Conservation (phyloP, 2,329 filamentous ascomycete genomes). For the Trichoderma hamatum region DNA sequence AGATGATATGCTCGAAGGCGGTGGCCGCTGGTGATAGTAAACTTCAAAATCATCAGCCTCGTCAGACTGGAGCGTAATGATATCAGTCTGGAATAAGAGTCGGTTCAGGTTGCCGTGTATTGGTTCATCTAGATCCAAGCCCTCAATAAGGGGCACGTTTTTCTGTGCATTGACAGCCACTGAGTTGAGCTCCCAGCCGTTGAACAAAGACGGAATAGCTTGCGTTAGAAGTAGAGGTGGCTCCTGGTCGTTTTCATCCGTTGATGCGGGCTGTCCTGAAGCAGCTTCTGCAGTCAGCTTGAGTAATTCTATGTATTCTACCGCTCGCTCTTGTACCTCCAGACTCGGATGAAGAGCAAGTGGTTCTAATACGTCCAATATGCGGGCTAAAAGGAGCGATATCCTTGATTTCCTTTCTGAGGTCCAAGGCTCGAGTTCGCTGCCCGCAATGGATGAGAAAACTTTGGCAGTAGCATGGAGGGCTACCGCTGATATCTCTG, state of each 20-base stretch:
- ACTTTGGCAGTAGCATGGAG: slow-evolving; percentile 87
- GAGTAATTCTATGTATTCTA: slow-evolving; percentile 89
- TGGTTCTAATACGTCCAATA: slow-evolving; percentile 80
- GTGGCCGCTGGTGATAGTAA: slow-evolving; percentile 63
- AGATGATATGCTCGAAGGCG: slow-evolving; percentile 55
- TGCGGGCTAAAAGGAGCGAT: slow-evolving; percentile 76
- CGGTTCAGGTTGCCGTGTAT: slow-evolving; percentile 75
- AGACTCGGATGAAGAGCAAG: slow-evolving; percentile 80
- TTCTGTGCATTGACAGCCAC: slow-evolving; percentile 80
- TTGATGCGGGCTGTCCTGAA: slow-evolving; percentile 64
- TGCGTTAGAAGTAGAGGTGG: slow-evolving; percentile 85
- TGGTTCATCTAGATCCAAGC: slow-evolving; percentile 76
- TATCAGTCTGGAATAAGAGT: slow-evolving; percentile 65
- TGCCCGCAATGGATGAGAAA: slow-evolving; percentile 71
- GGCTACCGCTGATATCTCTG: slow-evolving; percentile 74
- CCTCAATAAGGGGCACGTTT: slow-evolving; percentile 79
- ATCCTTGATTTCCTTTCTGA: slow-evolving; percentile 72
- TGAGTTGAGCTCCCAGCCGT: slow-evolving; percentile 86
- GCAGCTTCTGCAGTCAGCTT: slow-evolving; percentile 83
- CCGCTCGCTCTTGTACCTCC: slow-evolving; percentile 92
- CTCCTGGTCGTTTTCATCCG: slow-evolving; percentile 60
- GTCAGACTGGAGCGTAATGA: slow-evolving; percentile 51
- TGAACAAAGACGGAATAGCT: slow-evolving; percentile 85
- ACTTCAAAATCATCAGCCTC: slow-evolving; percentile 68
- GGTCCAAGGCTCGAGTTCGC: slow-evolving; percentile 69